phyloP scores from a whole-genome alignment of 352 stramenopile genomes.

The Pythium sp. region DNA sequence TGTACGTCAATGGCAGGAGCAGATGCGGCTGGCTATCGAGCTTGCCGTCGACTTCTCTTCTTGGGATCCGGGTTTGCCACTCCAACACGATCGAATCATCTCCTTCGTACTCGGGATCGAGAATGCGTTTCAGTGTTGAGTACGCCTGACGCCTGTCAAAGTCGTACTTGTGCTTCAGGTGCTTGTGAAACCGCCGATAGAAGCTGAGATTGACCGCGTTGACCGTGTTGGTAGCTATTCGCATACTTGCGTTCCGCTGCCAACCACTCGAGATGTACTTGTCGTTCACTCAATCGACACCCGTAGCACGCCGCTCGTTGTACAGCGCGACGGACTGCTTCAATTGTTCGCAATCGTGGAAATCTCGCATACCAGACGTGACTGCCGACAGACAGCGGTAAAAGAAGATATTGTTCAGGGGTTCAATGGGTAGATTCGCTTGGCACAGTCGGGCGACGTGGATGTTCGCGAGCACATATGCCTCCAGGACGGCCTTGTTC shows the following conservation, averaged over 20 bases:
- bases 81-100: conserved; percentile 5
- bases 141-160: conserved; percentile 9
- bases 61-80: neutral
- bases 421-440: neutral
- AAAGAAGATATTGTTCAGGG: conserved; percentile 12
- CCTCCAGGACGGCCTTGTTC: conserved; percentile 13
- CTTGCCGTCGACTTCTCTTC: neutral
- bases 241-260: neutral
- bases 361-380: neutral
- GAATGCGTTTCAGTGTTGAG: conserved; percentile 9
- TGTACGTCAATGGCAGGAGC: conserved; percentile 5
- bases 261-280: conserved; percentile 3
- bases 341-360: conserved; percentile 1
- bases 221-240: conserved; percentile 7
- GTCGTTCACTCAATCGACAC: neutral
- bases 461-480: conserved; percentile 17
- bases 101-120: conserved; percentile 7
- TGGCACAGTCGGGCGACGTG: conserved; percentile 13
- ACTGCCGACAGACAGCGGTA: conserved; percentile 11
- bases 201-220: conserved; percentile 12
- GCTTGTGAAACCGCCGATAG: conserved; percentile 10
- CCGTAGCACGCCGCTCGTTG: conserved; percentile 11
- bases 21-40: conserved; percentile 5
- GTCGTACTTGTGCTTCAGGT: conserved; percentile 10
- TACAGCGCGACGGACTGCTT: conserved; percentile 8